A percentile compares a stretch with the other conserved stretches of the same genome.
Evolutionary conservation across 2,329 filamentous ascomycete genomes (phyloP).

Genomic region (Ophiosphaerella narmari): DNA sequence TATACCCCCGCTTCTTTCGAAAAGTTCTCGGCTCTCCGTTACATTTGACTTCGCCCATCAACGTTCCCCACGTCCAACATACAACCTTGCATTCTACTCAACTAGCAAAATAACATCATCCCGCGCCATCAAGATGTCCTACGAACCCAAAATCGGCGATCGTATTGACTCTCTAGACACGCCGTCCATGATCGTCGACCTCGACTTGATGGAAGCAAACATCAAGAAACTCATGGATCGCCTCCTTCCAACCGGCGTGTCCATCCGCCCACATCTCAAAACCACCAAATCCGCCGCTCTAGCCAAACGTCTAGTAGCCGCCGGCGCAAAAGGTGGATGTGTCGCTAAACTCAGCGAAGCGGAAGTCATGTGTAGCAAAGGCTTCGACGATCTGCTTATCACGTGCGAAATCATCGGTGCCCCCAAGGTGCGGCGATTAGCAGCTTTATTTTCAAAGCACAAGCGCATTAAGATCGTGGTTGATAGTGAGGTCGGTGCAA

Average conservation of each 20-base stretch:
- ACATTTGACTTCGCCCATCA: too few relatives aligned
- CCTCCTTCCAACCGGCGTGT: constrained; percentile 53
- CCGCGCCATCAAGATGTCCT: constrained; percentile 27
- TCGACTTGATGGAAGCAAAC: constrained; percentile 58
- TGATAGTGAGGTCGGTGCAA: constrained; percentile 53
- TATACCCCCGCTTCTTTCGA: too few relatives aligned
- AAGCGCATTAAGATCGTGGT: constrained; percentile 53
- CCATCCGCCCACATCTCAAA: constrained; percentile 59
- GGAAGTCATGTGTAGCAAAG: constrained; percentile 46
- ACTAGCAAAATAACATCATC: neutral
- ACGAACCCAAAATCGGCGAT: constrained; percentile 52
- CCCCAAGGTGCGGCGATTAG: constrained; percentile 53
- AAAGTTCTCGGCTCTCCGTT: neutral
- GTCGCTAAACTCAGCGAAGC: constrained; percentile 58
- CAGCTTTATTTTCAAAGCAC: constrained; percentile 50
- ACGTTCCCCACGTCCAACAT: neutral
- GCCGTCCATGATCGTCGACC: constrained; percentile 61
- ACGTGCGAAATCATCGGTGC: constrained; percentile 57
- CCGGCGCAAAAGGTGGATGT: constrained; percentile 57
- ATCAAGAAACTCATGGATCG: constrained; percentile 53
- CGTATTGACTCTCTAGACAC: constrained; percentile 55
- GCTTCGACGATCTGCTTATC: constrained; percentile 57
- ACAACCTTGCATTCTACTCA: neutral
- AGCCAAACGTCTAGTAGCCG: constrained; percentile 50
- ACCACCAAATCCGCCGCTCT: constrained; percentile 57